Evolutionary conservation across 768 basidiomycete genomes (phyloP).

Genomic region (Panaeolus papilionaceus): DNA sequence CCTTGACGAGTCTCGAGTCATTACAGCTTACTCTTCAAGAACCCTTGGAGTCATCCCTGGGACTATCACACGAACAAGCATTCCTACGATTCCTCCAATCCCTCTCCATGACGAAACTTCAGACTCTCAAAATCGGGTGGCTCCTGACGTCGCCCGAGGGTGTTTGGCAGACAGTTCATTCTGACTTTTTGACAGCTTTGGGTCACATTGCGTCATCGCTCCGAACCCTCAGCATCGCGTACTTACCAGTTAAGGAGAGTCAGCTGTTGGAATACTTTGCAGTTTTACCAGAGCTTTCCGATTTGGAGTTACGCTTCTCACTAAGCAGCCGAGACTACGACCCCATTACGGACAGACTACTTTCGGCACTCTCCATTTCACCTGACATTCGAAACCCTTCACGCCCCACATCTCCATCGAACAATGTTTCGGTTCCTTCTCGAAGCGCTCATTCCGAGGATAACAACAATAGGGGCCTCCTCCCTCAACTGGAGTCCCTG

Average conservation of each 20-base stretch:
- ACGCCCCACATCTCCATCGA: constrained; percentile 8
- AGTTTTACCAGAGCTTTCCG: constrained; percentile 34
- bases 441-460: background rate
- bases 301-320: constrained; percentile 42
- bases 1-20: constrained; percentile 38
- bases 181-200: constrained; percentile 38
- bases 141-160: constrained; percentile 27
- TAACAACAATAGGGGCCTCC: constrained; percentile 14
- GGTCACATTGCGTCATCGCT: constrained; percentile 34
- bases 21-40: constrained; percentile 42
- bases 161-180: constrained; percentile 30
- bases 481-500: constrained; percentile 35
- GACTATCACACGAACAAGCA: constrained; percentile 26
- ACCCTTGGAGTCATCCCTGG: constrained; percentile 15
- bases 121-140: constrained; percentile 43
- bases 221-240: constrained; percentile 38
- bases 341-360: constrained; percentile 43
- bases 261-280: constrained; percentile 40
- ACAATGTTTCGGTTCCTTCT: background rate
- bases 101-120: constrained; percentile 37
- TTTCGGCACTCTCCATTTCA: constrained; percentile 25
- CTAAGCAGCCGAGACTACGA: constrained; percentile 38
- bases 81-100: constrained; percentile 39
- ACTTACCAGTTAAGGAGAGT: constrained; percentile 44
- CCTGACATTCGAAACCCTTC: constrained; percentile 8